A percentile compares a stretch with the other conserved stretches of the same genome.
phyloP scores from a whole-genome alignment of 2,329 filamentous ascomycete species.

The Monosporascus sp. region DNA sequence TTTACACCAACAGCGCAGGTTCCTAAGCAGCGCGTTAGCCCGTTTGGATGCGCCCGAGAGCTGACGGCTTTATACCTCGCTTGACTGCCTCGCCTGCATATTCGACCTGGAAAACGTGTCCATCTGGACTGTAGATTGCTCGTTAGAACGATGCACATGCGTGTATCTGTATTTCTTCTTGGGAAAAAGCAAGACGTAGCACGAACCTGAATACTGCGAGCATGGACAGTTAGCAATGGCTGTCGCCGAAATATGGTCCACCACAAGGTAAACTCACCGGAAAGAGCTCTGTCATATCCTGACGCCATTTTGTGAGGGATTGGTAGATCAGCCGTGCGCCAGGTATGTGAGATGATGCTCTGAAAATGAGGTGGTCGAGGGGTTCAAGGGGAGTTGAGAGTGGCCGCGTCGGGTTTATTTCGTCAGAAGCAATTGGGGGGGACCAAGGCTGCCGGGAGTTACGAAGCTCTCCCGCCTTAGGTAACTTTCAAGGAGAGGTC shows the following conservation, averaged over 20 bases:
- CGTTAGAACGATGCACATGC: slow-evolving; percentile 36
- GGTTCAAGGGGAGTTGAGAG: slow-evolving; percentile 2
- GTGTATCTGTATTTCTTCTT: slow-evolving; percentile 2
- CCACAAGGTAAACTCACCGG: slow-evolving; percentile 58
- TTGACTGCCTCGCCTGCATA: slow-evolving; percentile 99
- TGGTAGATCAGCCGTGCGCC: slow-evolving; percentile 3
- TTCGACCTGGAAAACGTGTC: slow-evolving; percentile 99
- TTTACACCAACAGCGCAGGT: slow-evolving; percentile 98
- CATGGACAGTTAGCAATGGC: slow-evolving; percentile 34
- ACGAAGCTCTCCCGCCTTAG: slow-evolving; percentile 18
- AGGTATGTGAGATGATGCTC: slow-evolving; percentile 6
- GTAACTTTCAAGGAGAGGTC: too few species aligned
- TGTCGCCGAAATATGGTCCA: not conserved
- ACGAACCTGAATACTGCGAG: slow-evolving; percentile 75
- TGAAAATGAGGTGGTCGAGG: slow-evolving; percentile 2
- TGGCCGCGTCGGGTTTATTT: not conserved
- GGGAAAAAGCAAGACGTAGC: slow-evolving; percentile 4
- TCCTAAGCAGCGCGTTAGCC: slow-evolving; percentile 44
- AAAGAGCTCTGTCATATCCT: slow-evolving; percentile 98
- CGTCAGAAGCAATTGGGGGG: not conserved
- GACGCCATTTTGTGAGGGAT: slow-evolving; percentile 60
- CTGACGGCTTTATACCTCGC: slow-evolving; percentile 59
- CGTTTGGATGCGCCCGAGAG: slow-evolving; percentile 6
- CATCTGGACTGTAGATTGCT: slow-evolving; percentile 73
- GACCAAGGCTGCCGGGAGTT: slow-evolving; percentile 23